Evolutionary conservation across 2,329 filamentous ascomycete species (phyloP), one percentile per base, ranked within the genome.

Genomic region (Sporothrix euskadiensis): DNA sequence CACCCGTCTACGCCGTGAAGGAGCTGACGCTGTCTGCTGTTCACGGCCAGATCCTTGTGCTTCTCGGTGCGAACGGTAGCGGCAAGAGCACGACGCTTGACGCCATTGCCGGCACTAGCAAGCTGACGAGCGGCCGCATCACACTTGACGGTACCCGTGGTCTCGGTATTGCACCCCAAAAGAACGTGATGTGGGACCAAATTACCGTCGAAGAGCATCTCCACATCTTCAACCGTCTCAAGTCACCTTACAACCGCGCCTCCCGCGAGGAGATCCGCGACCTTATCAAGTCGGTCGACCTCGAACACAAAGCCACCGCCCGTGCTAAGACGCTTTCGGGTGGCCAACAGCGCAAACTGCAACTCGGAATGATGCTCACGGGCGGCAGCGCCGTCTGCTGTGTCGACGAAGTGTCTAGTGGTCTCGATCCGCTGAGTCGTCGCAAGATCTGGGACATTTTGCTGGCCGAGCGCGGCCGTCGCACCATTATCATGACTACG

Each of bases 381-480:
- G 94, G 95, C 75, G 94, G 94, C 12, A 95, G 92, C 75, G 89
- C 89, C 32, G 91, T 98, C 0, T 97, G 94, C 82, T 96, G 94
- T 78, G 90, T 98, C 6, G 94, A 98, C 77, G 95, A 98, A 81
- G 94, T 97, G 16, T 94, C 92, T 54, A 94, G 91, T 74, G 95
- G 94, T 16, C 86, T 98, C 26, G 94, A 98, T 79, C 94, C 95
- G 0, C 84, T 98, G 0, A 94, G 92, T 26, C 87, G 95, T 72
- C 85, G 94, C 39, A 97, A 97, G 82, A 93, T 98, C 32, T 98
- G 94, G 94, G 94, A 97, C 77, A 98, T 98, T 74, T 84, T 98
- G 30, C 85, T 97, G 14, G 92, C 92, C 1, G 94, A 97, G 81
- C 89, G 94, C 73, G 94, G 94, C 26, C 86, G 86, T 74, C 86